These are phyloP conservation scores for Penicilliopsis zonata DNA, from an alignment of 495 filamentous ascomycete genomes.

Conservation along the genomic window DNA sequence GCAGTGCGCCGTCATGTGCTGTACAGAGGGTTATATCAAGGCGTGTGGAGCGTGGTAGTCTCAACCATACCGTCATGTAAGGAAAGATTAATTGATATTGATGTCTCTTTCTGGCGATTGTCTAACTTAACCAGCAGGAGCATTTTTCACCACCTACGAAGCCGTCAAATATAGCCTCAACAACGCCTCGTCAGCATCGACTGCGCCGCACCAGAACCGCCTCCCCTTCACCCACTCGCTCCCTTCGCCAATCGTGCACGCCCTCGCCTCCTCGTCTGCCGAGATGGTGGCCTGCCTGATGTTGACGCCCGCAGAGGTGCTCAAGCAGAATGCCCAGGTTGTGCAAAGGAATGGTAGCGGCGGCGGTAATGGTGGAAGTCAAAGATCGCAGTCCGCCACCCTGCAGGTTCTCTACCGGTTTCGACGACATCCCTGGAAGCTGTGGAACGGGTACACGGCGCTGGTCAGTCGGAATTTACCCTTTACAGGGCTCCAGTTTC, in stretches of 20 bases:
- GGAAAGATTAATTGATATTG: slow-evolving; percentile 6
- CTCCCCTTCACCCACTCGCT: slow-evolving; percentile 25
- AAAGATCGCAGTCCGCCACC: slow-evolving; percentile 31
- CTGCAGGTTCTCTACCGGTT: slow-evolving; percentile 43
- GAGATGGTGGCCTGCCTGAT: slow-evolving; percentile 78
- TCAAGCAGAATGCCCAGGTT: slow-evolving; percentile 91
- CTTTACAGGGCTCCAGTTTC: slow-evolving; percentile 81
- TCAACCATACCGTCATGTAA: slow-evolving; percentile 75
- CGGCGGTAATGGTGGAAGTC: not conserved
- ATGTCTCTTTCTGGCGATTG: not conserved
- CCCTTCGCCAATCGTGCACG: slow-evolving; percentile 54
- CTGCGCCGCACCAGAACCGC: slow-evolving; percentile 26
- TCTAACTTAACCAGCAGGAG: slow-evolving; percentile 43
- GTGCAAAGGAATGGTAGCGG: slow-evolving; percentile 5
- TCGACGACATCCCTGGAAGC: slow-evolving; percentile 38
- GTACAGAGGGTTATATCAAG: slow-evolving; percentile 75
- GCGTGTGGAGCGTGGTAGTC: slow-evolving; percentile 77
- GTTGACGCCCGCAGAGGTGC: slow-evolving; percentile 78
- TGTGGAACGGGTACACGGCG: slow-evolving; percentile 73
- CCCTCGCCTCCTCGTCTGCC: slow-evolving; percentile 56
- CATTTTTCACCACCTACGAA: slow-evolving; percentile 90
- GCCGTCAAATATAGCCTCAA: slow-evolving; percentile 48
- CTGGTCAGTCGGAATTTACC: slow-evolving; percentile 72
- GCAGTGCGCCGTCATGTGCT: slow-evolving; percentile 41
- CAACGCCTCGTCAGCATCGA: slow-evolving; percentile 22